Percentiles rank a stretch among this genome's conserved stretches.
These are phyloP conservation scores for Ganoderma lingzhi DNA, from an alignment of 1,284 basidiomycete genomes.

Conservation along the genomic window DNA sequence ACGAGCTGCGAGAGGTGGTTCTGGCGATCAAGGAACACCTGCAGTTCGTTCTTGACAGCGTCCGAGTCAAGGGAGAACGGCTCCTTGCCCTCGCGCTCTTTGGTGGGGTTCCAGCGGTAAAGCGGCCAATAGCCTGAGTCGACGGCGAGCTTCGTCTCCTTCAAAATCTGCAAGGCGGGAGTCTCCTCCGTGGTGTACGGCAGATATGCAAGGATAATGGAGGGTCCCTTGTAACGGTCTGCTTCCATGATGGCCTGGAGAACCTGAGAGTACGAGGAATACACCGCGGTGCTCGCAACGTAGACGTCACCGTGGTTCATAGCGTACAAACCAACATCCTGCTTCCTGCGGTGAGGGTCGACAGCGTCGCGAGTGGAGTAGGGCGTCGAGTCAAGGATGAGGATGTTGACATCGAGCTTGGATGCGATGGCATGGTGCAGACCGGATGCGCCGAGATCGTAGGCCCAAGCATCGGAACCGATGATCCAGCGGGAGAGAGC, in stretches of 20 bases:
- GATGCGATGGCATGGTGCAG: constrained; percentile 95
- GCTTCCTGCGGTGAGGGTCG: constrained; percentile 83
- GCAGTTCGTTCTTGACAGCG: constrained; percentile 93
- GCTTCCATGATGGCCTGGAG: constrained; percentile 94
- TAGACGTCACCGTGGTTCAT: constrained; percentile 99
- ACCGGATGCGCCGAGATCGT: constrained; percentile 96
- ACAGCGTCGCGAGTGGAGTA: constrained; percentile 80
- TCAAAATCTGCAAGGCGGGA: constrained; percentile 88
- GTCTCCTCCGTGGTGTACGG: constrained; percentile 85
- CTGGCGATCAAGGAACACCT: constrained; percentile 94
- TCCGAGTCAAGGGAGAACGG: constrained; percentile 96
- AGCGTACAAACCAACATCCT: constrained; percentile 95
- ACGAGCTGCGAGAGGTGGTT: constrained; percentile 96
- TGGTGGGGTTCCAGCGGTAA: constrained; percentile 96
- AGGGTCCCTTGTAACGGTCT: constrained; percentile 90
- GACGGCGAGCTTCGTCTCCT: constrained; percentile 97
- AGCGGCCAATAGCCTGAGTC: constrained; percentile 98
- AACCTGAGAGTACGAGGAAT: constrained; percentile 95
- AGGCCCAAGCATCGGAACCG: constrained; percentile 97
- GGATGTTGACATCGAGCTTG: constrained; percentile 92
- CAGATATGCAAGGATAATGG: constrained; percentile 93
- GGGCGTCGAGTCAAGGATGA: constrained; percentile 94
- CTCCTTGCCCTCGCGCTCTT: constrained; percentile 78
- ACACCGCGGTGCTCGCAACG: constrained; percentile 95
- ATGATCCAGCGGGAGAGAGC: constrained; percentile 92